A percentile compares a stretch with the other conserved stretches of the same genome.
phyloP scores from a whole-genome alignment of 2,329 filamentous ascomycete species.

The Aureobasidium lini region DNA sequence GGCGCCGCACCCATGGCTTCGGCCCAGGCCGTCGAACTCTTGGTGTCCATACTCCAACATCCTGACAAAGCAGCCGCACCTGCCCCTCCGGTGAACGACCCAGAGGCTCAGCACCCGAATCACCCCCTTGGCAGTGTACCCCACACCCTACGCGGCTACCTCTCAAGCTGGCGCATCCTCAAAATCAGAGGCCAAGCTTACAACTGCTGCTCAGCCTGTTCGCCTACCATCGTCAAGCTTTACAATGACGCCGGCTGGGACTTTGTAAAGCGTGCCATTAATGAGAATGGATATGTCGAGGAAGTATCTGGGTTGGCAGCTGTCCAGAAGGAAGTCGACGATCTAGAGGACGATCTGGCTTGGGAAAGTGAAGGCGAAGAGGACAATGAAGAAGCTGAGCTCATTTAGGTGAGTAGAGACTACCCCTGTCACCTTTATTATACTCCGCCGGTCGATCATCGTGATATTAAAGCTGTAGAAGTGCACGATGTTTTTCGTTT shows the following conservation, averaged over 20 bases:
- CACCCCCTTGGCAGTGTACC: constrained; percentile 64
- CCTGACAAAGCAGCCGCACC: constrained; percentile 35
- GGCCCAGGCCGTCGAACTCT: constrained; percentile 78
- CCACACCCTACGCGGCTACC: constrained; percentile 72
- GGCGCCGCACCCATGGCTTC: constrained; percentile 90
- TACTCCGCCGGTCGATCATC: no score
- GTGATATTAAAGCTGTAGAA: neutral
- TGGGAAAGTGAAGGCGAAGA: constrained; percentile 42
- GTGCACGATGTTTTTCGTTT: no score
- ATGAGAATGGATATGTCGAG: constrained; percentile 69
- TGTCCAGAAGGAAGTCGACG: constrained; percentile 47
- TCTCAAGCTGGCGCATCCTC: constrained; percentile 66
- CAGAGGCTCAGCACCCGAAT: constrained; percentile 13
- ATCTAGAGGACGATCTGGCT: constrained; percentile 42
- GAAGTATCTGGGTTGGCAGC: constrained; percentile 68
- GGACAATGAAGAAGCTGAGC: constrained; percentile 49
- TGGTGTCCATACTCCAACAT: constrained; percentile 78
- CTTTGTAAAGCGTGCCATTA: constrained; percentile 67
- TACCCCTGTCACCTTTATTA: no score
- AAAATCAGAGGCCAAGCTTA: constrained; percentile 68
- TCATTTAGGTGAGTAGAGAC: constrained; percentile 19
- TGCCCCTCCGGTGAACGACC: constrained; percentile 20
- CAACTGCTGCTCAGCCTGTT: constrained; percentile 75
- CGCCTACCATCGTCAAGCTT: constrained; percentile 57
- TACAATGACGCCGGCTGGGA: constrained; percentile 65